Percentiles rank a stretch among this genome's conserved stretches.
phyloP scores from a whole-genome alignment of 352 stramenopile species.

The Paralagenidium karlingii region DNA sequence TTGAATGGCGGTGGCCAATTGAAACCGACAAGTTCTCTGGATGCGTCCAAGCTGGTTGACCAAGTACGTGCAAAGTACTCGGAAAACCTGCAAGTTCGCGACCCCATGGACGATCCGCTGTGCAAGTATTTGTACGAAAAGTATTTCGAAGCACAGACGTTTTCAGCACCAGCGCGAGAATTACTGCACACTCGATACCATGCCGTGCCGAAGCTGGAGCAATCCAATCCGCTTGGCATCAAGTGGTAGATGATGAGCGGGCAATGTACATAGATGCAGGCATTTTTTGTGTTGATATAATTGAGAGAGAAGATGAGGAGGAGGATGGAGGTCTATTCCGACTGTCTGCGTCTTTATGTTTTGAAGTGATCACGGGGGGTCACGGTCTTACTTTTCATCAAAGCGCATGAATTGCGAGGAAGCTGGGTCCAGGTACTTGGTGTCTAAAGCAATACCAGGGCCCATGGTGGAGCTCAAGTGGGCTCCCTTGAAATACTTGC shows the following conservation, averaged over 20 bases:
- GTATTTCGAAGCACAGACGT: slow-evolving; percentile 58
- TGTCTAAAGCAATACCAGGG: slow-evolving; percentile 58
- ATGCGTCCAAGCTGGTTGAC: slow-evolving; percentile 36
- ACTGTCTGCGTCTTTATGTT: no score
- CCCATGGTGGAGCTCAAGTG: slow-evolving; percentile 83
- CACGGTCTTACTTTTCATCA: no score
- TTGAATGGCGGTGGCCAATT: slow-evolving; percentile 95
- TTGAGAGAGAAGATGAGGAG: slow-evolving; percentile 1
- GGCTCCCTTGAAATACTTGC: slow-evolving; percentile 87
- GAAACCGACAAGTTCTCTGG: slow-evolving; percentile 44
- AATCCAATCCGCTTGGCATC: slow-evolving; percentile 75
- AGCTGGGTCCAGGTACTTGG: slow-evolving; percentile 73
- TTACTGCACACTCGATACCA: slow-evolving; percentile 75
- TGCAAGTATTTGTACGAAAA: slow-evolving; percentile 75
- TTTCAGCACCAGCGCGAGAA: slow-evolving; percentile 44
- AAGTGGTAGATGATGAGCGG: slow-evolving; percentile 45
- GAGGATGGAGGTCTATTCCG: neutral
- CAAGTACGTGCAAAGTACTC: slow-evolving; percentile 61
- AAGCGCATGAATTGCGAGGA: slow-evolving; percentile 82
- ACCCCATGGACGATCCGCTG: slow-evolving; percentile 49
- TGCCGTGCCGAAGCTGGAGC: slow-evolving; percentile 75
- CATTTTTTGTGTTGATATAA: slow-evolving; percentile 3
- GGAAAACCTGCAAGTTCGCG: slow-evolving; percentile 37
- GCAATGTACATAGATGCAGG: neutral
- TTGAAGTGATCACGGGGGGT: no score